phyloP scores from a whole-genome alignment of 2,329 filamentous ascomycete species.

The Fusarium metavorans region DNA sequence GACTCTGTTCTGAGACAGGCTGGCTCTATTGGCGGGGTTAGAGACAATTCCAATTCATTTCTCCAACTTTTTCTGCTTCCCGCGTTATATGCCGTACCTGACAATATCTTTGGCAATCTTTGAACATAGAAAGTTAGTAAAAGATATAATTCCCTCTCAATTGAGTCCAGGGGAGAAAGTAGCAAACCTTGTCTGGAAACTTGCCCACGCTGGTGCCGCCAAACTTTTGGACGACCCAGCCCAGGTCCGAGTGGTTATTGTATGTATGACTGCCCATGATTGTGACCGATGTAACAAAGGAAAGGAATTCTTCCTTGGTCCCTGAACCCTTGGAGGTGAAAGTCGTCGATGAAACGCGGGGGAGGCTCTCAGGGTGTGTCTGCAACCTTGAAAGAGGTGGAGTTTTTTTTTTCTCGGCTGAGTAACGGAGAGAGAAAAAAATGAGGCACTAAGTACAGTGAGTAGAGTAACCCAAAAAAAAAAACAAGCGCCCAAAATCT shows the following conservation, averaged over 20 bases:
- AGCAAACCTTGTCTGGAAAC: conserved; percentile 77
- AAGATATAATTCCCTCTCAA: conserved; percentile 8
- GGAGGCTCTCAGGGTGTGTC: not conserved
- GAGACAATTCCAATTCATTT: conserved; percentile 20
- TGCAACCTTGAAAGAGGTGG: conserved; percentile 16
- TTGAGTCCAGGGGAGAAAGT: not conserved
- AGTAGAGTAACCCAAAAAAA: not conserved
- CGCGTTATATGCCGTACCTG: conserved; percentile 48
- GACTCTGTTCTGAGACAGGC: conserved; percentile 77
- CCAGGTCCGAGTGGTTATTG: conserved; percentile 55
- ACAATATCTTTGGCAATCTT: conserved; percentile 59
- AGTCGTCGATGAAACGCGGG: not conserved
- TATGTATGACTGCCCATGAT: conserved; percentile 50
- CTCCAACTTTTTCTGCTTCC: not conserved
- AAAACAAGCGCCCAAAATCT: conserved; percentile 31
- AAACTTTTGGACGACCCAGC: conserved; percentile 95
- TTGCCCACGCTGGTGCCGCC: conserved; percentile 96
- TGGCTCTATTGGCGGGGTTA: conserved; percentile 48
- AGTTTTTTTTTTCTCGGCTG: conserved; percentile 35
- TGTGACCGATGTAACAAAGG: not conserved
- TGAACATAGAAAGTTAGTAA: conserved; percentile 12
- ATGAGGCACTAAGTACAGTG: conserved; percentile 31
- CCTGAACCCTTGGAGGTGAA: not conserved
- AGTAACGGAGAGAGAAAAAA: conserved; percentile 35
- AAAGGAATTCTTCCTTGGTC: not conserved